These are phyloP conservation scores for Tetracladium maxilliforme DNA, from an alignment of 2,329 filamentous ascomycete species.

Conservation along the genomic window DNA sequence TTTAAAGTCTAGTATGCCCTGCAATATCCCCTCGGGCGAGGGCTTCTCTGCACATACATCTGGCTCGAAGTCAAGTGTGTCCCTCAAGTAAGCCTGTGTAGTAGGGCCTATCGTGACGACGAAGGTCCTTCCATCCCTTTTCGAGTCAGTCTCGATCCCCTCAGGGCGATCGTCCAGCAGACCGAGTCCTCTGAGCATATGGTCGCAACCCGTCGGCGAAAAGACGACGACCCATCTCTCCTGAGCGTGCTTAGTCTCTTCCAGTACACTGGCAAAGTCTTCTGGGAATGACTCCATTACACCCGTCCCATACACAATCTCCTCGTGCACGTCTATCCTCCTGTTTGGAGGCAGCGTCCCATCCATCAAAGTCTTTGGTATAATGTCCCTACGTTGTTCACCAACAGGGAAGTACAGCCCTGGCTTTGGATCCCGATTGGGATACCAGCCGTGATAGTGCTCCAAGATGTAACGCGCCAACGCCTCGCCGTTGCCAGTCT, in stretches of 20 bases:
- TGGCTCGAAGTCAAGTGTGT: conserved; percentile 50
- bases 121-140: conserved; percentile 27
- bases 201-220: conserved; percentile 49
- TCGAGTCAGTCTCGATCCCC: conserved; percentile 13
- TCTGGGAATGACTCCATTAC: conserved; percentile 65
- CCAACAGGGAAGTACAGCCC: conserved; percentile 78
- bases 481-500: conserved; percentile 73
- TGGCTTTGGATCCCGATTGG: conserved; percentile 27
- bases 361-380: conserved; percentile 65
- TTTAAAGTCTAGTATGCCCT: conserved; percentile 47
- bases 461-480: conserved; percentile 65
- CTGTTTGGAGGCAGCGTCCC: conserved; percentile 26
- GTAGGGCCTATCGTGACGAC: conserved; percentile 90
- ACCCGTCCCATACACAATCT: conserved; percentile 75
- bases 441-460: conserved; percentile 51
- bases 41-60: conserved; percentile 74
- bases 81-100: conserved; percentile 59
- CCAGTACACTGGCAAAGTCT: conserved; percentile 42
- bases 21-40: conserved; percentile 63
- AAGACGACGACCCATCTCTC: conserved; percentile 64
- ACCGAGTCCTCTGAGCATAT: conserved; percentile 38
- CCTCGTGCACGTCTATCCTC: conserved; percentile 57
- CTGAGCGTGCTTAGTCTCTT: conserved; percentile 20
- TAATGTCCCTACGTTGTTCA: conserved; percentile 78
- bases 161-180: conserved; percentile 31